phyloP scores from a whole-genome alignment of 2,329 filamentous ascomycete genomes.

The Penicillium concentricum region DNA sequence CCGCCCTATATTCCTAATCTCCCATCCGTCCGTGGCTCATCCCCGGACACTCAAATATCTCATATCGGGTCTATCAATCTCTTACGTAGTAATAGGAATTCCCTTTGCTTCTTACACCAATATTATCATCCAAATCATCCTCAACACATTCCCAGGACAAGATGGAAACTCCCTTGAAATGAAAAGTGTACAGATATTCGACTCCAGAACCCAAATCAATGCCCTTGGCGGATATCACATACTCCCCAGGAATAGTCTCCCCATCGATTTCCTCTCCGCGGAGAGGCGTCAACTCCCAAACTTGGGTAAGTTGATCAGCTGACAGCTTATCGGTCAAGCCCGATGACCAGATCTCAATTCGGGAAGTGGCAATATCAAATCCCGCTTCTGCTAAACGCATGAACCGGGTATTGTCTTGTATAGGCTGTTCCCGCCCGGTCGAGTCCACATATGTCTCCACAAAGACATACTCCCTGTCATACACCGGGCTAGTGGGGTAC shows the following conservation, averaged over 20 bases:
- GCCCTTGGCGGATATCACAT: slow-evolving; percentile 14
- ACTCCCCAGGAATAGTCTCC: slow-evolving; percentile 6
- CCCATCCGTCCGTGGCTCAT: too few species aligned
- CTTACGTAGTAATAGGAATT: not conserved
- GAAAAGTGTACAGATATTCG: slow-evolving; percentile 23
- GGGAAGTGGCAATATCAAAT: not conserved
- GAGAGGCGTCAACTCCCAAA: slow-evolving; percentile 7
- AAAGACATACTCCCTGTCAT: slow-evolving; percentile 38
- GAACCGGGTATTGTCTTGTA: not conserved
- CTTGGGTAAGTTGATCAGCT: slow-evolving; percentile 3
- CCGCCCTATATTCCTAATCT: too few species aligned
- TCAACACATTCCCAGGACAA: slow-evolving; percentile 19
- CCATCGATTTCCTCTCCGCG: not conserved
- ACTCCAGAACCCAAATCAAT: not conserved
- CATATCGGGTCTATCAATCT: not conserved
- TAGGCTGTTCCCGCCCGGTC: not conserved
- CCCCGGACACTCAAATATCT: not conserved
- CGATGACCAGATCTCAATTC: slow-evolving; percentile 18
- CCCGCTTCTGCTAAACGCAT: slow-evolving; percentile 14
- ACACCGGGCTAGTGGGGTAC: slow-evolving; percentile 49
- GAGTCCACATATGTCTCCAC: slow-evolving; percentile 14
- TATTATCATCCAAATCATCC: not conserved
- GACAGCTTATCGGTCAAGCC: not conserved
- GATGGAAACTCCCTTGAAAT: slow-evolving; percentile 30
- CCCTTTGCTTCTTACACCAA: not conserved